Evolutionary conservation across 306 rosid genomes (phyloP), one percentile per base, ranked within the genome.

Genomic region (Fragaria nilgerrensis): DNA sequence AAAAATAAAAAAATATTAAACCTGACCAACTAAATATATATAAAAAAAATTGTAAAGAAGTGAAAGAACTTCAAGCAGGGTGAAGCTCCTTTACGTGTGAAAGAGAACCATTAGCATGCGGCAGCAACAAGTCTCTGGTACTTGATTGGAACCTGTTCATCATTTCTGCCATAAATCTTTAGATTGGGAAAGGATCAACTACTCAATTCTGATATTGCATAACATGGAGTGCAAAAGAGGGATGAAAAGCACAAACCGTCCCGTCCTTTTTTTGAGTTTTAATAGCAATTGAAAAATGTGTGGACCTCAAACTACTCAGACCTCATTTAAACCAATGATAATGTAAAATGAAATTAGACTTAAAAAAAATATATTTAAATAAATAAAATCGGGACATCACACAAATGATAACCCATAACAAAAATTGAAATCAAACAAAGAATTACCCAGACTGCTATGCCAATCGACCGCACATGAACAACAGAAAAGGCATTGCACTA

Each of bases 91-190:
- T 80, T 87, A 92, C 98, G 39, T 87, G 86, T 73, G 92, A 85
- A 75, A 71, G 68, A 75, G 84, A 43, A 47, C 80, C 64, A 48
- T 70, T 43, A n/a, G 36, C 73, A 19, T 78, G 77, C 12, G 80
- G 88, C 81, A 85, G 27, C 36, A 92, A 79, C 78, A 91, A 36
- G 77, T 84, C 94, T 87, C 94, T 89, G 63, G 99, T 91, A 77
- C 97, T 89, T 32, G 97, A 91, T 47, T 92, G 90, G 81, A 96
- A 92, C 90, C 82, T 96, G 73, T 72, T 86, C 91, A 96, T 84
- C 92, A 96, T 87, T 86, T 96, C 98, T 9, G 99, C 99, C 82
- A 82, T 96, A 96, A 78, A 89, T 77, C 97, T 92, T 63, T 16
- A 7, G 20, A 48, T 41, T 12, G n/a, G 70, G 65, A 48, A 53